phyloP scores from a whole-genome alignment of 805 yeast genomes.

The Lachancea quebecensis region DNA sequence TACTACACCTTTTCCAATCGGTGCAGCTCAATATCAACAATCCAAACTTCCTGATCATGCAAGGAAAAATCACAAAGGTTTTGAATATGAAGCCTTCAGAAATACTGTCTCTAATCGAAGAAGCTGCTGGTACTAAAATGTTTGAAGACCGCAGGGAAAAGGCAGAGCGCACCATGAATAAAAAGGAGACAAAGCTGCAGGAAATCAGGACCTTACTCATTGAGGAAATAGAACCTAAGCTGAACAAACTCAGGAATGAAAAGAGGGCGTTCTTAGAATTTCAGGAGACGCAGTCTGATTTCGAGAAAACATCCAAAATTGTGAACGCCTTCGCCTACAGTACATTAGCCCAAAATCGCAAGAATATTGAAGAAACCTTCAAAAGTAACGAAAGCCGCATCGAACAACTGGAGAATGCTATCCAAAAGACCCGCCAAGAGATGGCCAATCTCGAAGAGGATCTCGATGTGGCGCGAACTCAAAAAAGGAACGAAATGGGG shows the following conservation, averaged over 20 bases:
- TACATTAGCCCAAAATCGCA: conserved; percentile 35
- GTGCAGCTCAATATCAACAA: conserved; percentile 94
- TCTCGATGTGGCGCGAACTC: conserved; percentile 43
- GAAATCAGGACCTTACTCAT: conserved; percentile 66
- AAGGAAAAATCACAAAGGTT: conserved; percentile 96
- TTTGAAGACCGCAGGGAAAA: conserved; percentile 90
- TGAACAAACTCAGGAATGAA: conserved; percentile 72
- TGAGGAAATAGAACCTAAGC: conserved; percentile 91
- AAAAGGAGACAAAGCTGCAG: conserved; percentile 76
- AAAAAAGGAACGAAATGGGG: conserved; percentile 50
- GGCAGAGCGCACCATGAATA: conserved; percentile 85
- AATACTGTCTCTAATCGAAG: conserved; percentile 85
- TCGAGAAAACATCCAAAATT: conserved; percentile 66
- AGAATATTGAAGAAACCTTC: conserved; percentile 39
- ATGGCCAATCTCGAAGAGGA: conserved; percentile 54
- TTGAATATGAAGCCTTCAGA: conserved; percentile 93
- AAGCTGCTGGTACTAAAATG: conserved; percentile 96
- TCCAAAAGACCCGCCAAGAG: conserved; percentile 47
- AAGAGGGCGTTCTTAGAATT: conserved; percentile 78
- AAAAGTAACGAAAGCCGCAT: conserved; percentile 37
- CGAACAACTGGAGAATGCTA: conserved; percentile 36
- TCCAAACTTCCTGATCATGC: conserved; percentile 97
- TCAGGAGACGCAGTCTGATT: conserved; percentile 75
- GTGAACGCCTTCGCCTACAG: conserved; percentile 73
- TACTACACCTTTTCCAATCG: conserved; percentile 81